Evolutionary conservation across 352 stramenopile species (phyloP).

Genomic region (Globisporangium nunn): DNA sequence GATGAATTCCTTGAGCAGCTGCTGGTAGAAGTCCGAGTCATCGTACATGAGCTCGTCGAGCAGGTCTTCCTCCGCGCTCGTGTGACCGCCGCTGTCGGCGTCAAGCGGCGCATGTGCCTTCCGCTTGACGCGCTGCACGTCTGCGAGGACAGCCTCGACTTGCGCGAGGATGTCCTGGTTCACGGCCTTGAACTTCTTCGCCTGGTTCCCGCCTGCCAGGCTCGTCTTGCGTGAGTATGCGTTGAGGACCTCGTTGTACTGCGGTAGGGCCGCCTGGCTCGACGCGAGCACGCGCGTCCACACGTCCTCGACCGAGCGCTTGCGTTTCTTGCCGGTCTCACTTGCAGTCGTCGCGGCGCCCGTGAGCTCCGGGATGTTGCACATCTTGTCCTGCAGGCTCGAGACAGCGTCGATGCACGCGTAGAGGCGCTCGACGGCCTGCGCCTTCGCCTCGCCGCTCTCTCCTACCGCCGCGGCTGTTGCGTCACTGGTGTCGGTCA

Average conservation of each 20-base stretch:
- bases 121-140: slow-evolving; percentile 74
- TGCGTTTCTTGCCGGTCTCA: slow-evolving; percentile 51
- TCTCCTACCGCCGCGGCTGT: slow-evolving; percentile 3
- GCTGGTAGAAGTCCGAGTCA: slow-evolving; percentile 48
- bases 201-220: slow-evolving; percentile 46
- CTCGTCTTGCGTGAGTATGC: slow-evolving; percentile 71
- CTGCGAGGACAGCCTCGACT: slow-evolving; percentile 78
- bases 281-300: slow-evolving; percentile 41
- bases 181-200: slow-evolving; percentile 86
- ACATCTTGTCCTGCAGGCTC: slow-evolving; percentile 55
- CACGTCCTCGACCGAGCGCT: slow-evolving; percentile 43
- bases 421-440: slow-evolving; percentile 42
- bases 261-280: slow-evolving; percentile 44
- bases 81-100: slow-evolving; percentile 23
- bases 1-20: slow-evolving; percentile 87
- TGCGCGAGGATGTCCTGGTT: slow-evolving; percentile 84
- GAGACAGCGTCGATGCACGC: slow-evolving; percentile 57
- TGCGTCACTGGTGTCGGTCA: slow-evolving; percentile 1
- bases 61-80: slow-evolving; percentile 30
- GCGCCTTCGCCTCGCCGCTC: slow-evolving; percentile 24
- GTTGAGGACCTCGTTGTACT: slow-evolving; percentile 83
- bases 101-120: slow-evolving; percentile 73
- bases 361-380: slow-evolving; percentile 52
- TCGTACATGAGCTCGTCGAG: slow-evolving; percentile 86
- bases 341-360: slow-evolving; percentile 1